A percentile compares a stretch with the other conserved stretches of the same genome.
phyloP scores from a whole-genome alignment of 768 basidiomycete genomes.

The Termitomyces sp. region DNA sequence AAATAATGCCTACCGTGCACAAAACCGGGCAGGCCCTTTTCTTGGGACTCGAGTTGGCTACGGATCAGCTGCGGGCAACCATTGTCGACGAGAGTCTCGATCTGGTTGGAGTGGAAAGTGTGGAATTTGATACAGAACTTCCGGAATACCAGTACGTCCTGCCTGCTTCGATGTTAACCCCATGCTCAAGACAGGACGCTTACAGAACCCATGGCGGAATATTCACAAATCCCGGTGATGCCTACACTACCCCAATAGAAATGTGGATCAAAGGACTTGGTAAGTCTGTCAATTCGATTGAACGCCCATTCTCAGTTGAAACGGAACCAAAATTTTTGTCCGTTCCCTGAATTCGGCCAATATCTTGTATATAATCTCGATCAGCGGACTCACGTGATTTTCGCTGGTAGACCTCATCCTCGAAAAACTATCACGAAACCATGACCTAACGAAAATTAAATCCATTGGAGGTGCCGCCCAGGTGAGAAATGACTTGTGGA shows the following conservation, averaged over 20 bases:
- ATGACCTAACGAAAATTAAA: slow-evolving; percentile 68
- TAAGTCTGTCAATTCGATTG: slow-evolving; percentile 30
- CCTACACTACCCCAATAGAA: slow-evolving; percentile 83
- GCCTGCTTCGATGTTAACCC: not conserved
- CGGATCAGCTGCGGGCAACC: slow-evolving; percentile 78
- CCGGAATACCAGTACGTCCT: slow-evolving; percentile 73
- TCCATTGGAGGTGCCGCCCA: slow-evolving; percentile 77
- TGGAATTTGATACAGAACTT: slow-evolving; percentile 80
- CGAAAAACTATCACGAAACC: slow-evolving; percentile 65
- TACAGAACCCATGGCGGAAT: slow-evolving; percentile 79
- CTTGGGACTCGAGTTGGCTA: slow-evolving; percentile 81
- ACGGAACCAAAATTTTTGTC: slow-evolving; percentile 61
- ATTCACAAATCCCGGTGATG: slow-evolving; percentile 82
- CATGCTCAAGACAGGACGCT: slow-evolving; percentile 5
- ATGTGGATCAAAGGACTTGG: slow-evolving; percentile 90
- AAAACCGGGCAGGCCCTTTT: slow-evolving; percentile 54
- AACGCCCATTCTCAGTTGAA: slow-evolving; percentile 17
- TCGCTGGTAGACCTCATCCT: slow-evolving; percentile 58
- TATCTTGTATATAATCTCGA: slow-evolving; percentile 23
- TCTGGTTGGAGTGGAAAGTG: slow-evolving; percentile 73
- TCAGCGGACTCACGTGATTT: slow-evolving; percentile 24
- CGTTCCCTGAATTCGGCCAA: slow-evolving; percentile 20
- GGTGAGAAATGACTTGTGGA: slow-evolving; percentile 25
- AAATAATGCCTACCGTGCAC: slow-evolving; percentile 36
- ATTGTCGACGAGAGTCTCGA: slow-evolving; percentile 82